phyloP scores from a whole-genome alignment of 306 rosid genomes.

The Boehmeria nivea region DNA sequence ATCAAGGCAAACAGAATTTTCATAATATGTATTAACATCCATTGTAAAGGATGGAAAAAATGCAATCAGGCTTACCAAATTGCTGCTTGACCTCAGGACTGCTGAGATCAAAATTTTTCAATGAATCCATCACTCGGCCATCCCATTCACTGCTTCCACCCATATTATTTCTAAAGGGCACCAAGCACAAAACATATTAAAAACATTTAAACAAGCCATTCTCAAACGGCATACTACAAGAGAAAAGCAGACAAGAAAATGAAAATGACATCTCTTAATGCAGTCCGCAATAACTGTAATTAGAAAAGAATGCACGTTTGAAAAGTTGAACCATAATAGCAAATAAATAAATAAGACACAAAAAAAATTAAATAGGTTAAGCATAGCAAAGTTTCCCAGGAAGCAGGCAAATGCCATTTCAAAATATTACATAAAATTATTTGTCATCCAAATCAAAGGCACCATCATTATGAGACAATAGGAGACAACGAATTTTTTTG shows the following conservation, averaged over 20 bases:
- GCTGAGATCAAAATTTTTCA: constrained; percentile 87
- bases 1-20: neutral
- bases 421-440: too few species aligned
- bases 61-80: constrained; percentile 56
- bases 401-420: too few species aligned
- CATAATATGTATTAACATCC: neutral
- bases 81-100: constrained; percentile 97
- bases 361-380: too few species aligned
- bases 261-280: neutral
- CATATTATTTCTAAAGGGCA: constrained; percentile 69
- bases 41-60: neutral
- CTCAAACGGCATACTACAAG: too few species aligned
- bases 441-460: too few species aligned
- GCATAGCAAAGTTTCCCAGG: too few species aligned
- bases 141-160: constrained; percentile 84
- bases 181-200: neutral
- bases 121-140: constrained; percentile 74
- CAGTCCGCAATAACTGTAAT: too few species aligned
- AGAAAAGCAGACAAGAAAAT: neutral
- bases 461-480: too few species aligned
- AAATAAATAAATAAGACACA: too few species aligned
- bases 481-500: too few species aligned
- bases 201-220: neutral
- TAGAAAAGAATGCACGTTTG: too few species aligned
- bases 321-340: too few species aligned